phyloP scores from a whole-genome alignment of 2,329 filamentous ascomycete species.

The Claviceps pusilla region DNA sequence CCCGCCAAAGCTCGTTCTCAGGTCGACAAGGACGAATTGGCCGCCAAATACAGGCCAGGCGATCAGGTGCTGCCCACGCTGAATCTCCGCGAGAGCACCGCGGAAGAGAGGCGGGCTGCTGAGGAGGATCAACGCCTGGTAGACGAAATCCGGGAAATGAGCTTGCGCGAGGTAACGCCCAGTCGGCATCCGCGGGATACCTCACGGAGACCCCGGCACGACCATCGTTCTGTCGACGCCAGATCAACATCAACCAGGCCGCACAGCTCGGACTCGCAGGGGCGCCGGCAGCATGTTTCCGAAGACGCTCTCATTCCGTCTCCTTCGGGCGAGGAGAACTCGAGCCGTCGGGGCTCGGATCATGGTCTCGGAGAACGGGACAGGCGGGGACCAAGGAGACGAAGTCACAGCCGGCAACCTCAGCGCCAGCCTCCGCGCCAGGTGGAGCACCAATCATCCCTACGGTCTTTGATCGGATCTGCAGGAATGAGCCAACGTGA shows the following conservation, averaged over 20 bases:
- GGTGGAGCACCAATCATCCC: conserved; percentile 77
- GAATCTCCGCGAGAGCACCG: conserved; percentile 32
- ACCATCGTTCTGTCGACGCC: conserved; percentile 20
- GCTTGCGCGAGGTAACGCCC: conserved; percentile 52
- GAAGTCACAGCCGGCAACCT: conserved; percentile 34
- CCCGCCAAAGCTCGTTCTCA: conserved; percentile 56
- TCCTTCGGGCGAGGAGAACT: conserved; percentile 11
- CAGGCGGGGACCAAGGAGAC: conserved; percentile 19
- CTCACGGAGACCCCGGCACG: conserved; percentile 18
- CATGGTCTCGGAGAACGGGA: conserved; percentile 22
- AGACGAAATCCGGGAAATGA: conserved; percentile 57
- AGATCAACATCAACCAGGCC: conserved; percentile 18
- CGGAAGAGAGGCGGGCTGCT: conserved; percentile 39
- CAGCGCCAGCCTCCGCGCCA: conserved; percentile 40
- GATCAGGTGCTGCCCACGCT: conserved; percentile 62
- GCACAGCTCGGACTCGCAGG: conserved; percentile 12
- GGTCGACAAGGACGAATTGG: conserved; percentile 63
- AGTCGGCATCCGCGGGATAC: conserved; percentile 20
- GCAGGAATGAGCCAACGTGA: conserved; percentile 63
- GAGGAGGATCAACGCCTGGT: conserved; percentile 56
- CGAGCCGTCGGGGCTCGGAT: conserved; percentile 16
- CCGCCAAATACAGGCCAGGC: conserved; percentile 61
- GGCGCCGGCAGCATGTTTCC: no score
- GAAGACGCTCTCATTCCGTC: conserved; percentile 7
- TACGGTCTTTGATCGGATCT: conserved; percentile 69